These are phyloP conservation scores for Colletotrichum scovillei DNA, from an alignment of 2,329 filamentous ascomycete species.

Conservation along the genomic window DNA sequence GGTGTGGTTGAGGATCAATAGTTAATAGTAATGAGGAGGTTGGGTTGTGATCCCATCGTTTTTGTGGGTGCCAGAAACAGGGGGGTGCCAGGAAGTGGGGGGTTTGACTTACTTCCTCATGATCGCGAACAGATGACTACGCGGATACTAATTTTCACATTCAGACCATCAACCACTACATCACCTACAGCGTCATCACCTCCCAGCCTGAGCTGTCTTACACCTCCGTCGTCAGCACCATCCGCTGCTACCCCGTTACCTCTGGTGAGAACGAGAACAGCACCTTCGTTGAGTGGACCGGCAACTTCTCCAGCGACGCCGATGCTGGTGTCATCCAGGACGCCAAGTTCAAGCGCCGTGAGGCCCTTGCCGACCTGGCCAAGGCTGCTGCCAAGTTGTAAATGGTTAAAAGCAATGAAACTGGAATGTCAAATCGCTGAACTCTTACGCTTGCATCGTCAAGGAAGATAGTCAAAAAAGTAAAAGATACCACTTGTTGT, in stretches of 20 bases:
- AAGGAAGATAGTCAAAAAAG: background rate
- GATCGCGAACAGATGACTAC: background rate
- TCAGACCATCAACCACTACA: conserved; percentile 78
- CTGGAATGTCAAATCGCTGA: background rate
- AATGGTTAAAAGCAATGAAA: background rate
- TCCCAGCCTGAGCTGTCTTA: conserved; percentile 74
- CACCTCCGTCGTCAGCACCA: conserved; percentile 74
- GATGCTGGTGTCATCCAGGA: conserved; percentile 79
- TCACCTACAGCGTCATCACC: conserved; percentile 79
- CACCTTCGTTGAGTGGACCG: conserved; percentile 77
- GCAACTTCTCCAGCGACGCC: conserved; percentile 77
- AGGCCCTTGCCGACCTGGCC: conserved; percentile 75
- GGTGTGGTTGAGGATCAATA: too few relatives aligned
- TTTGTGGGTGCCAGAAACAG: too few relatives aligned
- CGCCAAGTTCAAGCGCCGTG: conserved; percentile 80
- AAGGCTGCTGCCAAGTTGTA: conserved; percentile 55
- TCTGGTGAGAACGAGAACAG: conserved; percentile 71
- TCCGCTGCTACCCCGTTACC: conserved; percentile 74
- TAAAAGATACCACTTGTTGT: conserved; percentile 13
- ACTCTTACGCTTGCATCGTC: background rate
- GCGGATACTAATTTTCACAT: background rate
- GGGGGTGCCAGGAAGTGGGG: too few relatives aligned
- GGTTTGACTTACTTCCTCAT: too few relatives aligned
- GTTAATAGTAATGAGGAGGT: too few relatives aligned
- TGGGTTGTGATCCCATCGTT: too few relatives aligned